Evolutionary conservation across 2,329 filamentous ascomycete species (phyloP).

Genomic region (Colletotrichum sp.): DNA sequence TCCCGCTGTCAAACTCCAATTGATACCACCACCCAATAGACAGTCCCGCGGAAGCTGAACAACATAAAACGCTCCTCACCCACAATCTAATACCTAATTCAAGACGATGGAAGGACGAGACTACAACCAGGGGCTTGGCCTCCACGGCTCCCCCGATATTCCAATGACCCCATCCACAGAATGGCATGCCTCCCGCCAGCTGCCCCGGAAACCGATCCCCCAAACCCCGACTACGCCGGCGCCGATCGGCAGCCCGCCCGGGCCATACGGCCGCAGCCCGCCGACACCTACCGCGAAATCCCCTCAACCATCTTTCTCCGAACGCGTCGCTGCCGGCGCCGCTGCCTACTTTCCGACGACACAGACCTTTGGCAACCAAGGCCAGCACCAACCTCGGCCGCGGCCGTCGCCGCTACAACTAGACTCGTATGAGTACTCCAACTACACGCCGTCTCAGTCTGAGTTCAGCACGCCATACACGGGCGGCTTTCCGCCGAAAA

Average conservation of each 20-base stretch:
- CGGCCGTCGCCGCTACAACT: conserved; percentile 16
- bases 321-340: background rate
- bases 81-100: background rate
- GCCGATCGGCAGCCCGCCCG: conserved; percentile 7
- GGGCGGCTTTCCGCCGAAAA: background rate
- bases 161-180: conserved; percentile 10
- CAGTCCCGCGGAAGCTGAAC: background rate
- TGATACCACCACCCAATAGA: background rate
- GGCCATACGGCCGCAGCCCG: background rate
- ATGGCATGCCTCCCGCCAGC: background rate
- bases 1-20: background rate
- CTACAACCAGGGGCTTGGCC: background rate
- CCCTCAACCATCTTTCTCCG: conserved; percentile 3
- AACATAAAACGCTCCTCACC: background rate
- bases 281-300: background rate
- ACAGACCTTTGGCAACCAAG: background rate
- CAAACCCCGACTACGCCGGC: conserved; percentile 10
- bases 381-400: background rate
- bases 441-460: conserved; percentile 10
- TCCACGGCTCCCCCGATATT: background rate
- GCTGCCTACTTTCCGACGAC: conserved; percentile 1
- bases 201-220: conserved; percentile 3
- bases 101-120: background rate
- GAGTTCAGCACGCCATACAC: conserved; percentile 5
- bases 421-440: conserved; percentile 8